These are phyloP conservation scores for Uronychia setigera DNA, from an alignment of 73 alveolate genomes.

Conservation along the genomic window DNA sequence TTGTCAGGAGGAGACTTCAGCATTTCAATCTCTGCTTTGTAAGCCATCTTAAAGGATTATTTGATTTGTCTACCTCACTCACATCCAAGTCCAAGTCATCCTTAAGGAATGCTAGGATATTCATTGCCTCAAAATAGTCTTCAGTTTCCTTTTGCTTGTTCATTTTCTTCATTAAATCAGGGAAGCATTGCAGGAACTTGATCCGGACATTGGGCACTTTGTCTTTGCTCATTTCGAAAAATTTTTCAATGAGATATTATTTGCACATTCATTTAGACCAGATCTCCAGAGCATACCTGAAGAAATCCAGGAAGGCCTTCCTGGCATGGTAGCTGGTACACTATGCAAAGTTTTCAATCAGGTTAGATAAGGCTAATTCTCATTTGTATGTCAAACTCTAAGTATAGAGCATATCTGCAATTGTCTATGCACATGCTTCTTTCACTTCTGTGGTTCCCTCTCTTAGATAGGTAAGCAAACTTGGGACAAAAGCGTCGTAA, in stretches of 20 bases:
- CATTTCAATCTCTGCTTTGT: not conserved
- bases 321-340: not conserved
- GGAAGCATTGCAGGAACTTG: not conserved
- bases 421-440: not conserved
- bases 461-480: not conserved
- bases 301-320: constrained; percentile 11
- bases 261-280: not conserved
- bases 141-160: not conserved
- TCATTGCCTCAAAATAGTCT: not conserved
- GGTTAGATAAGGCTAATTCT: not conserved
- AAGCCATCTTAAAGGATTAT: not conserved
- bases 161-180: not conserved
- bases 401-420: not conserved
- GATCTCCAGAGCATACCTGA: not conserved
- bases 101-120: not conserved
- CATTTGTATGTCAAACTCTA: not conserved
- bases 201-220: not conserved
- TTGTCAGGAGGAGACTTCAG: not conserved
- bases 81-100: not conserved
- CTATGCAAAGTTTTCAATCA: not conserved
- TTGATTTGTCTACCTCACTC: not conserved
- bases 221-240: not conserved
- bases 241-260: too few relatives aligned
- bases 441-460: not conserved
- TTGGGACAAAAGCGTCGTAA: not conserved